A percentile compares a stretch with the other conserved stretches of the same genome.
Conservation (phyloP, 257 asterid genomes). For the Cordia subcordata region DNA sequence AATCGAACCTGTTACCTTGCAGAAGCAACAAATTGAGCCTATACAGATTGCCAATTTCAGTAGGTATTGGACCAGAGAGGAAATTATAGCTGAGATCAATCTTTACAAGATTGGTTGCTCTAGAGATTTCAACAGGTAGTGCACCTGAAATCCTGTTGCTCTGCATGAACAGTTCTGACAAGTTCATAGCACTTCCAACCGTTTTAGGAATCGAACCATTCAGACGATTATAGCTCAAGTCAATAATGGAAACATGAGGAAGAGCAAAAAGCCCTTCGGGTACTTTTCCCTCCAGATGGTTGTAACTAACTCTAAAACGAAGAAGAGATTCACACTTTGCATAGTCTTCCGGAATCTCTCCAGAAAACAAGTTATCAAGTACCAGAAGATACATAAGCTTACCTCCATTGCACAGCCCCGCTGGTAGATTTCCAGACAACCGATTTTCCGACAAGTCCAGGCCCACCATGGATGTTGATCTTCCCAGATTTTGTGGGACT, state of each 20-base stretch:
- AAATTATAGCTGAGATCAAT: slow-evolving; percentile 70
- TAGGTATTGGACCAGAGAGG: slow-evolving; percentile 67
- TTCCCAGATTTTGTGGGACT: slow-evolving; percentile 63
- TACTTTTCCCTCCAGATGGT: slow-evolving; percentile 53
- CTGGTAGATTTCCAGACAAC: slow-evolving; percentile 64
- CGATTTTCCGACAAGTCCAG: slow-evolving; percentile 83
- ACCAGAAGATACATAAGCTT: slow-evolving; percentile 62
- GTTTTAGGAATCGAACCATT: slow-evolving; percentile 46
- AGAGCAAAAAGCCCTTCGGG: slow-evolving; percentile 68
- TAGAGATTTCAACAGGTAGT: slow-evolving; percentile 64
- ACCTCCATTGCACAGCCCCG: slow-evolving; percentile 64
- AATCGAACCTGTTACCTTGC: slow-evolving; percentile 56
- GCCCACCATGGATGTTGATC: slow-evolving; percentile 43
- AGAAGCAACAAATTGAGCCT: slow-evolving; percentile 56
- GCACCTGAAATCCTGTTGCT: slow-evolving; percentile 67
- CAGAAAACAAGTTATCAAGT: slow-evolving; percentile 59
- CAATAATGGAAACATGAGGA: slow-evolving; percentile 69
- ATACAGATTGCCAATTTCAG: slow-evolving; percentile 55
- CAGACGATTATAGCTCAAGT: slow-evolving; percentile 49
- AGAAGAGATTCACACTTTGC: slow-evolving; percentile 56
- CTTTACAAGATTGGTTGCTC: slow-evolving; percentile 57
- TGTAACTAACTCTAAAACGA: slow-evolving; percentile 70
- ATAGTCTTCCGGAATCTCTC: slow-evolving; percentile 59
- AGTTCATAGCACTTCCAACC: slow-evolving; percentile 51
- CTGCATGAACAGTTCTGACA: slow-evolving; percentile 79